Base-by-base conservation (phyloP, 495 filamentous ascomycete genomes). In the Evansstolkia leycettana region DNA sequence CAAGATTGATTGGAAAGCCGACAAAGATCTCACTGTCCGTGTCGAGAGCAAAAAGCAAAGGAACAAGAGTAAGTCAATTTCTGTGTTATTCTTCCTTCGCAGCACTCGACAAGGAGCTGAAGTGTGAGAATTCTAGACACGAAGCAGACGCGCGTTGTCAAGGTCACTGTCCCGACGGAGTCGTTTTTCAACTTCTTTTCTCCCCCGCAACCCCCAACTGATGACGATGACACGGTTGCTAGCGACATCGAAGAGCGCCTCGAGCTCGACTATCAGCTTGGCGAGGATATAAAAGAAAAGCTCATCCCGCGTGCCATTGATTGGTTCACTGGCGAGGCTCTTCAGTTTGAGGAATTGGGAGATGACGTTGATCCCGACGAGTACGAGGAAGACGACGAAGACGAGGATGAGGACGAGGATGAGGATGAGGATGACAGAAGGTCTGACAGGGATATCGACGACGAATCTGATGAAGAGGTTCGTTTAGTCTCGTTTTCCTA, bases 171-270 rank as follows among this genome's bases (percentile, higher is more conserved):
- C 27, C 92, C 92, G 2, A 94, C 87, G 25, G 90, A 94, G 57
- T 95, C 89, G 7, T 99, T 99, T 73, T 99, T 99, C 77, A 96
- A 95, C 72, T 99, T 99, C 76, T 98, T 99, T 70, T 82, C 82
- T 23, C 92, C 90, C 5, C 92, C 92, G 2, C 84, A 84, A 62
- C 79, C 85, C 33, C 92, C 88, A 3, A 69, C 64, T 26, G 78
- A 78, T 30, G 76, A 76, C 28, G 73, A 78, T 36, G 81, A 86
- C 35, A 86, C 93, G 41, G 75, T 80, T 36, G 72, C 80, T 24
- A 80, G 76, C 26, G 92, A 96, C 51, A 92, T 99, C 40, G 92
- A 96, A 67, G 88, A 94, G 67, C 88, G 92, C 40, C 72, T 99
- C 17, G 92, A 99, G 66, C 78, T 99, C 34, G 92, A 99, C 59